Conservation (phyloP, 345 rosid genomes). For the Aegle marmelos region DNA sequence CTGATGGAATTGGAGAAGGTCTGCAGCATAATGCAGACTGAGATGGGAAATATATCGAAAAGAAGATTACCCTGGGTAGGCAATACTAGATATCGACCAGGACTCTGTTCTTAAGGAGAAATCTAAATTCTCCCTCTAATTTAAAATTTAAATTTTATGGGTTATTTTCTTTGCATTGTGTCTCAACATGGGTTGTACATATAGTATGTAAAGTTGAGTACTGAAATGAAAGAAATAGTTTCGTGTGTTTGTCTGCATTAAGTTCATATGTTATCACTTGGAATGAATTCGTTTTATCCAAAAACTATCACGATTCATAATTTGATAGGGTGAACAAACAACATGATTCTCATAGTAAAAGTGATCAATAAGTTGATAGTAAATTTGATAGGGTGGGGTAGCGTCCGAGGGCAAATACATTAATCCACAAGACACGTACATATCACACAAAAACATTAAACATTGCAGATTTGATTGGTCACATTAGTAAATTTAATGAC, state of each 20-base stretch:
- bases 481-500: background rate
- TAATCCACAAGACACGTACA: background rate
- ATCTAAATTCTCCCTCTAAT: background rate
- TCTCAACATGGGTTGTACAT: background rate
- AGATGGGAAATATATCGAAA: constrained; percentile 20
- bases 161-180: background rate
- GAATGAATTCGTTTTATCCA: background rate
- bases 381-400: background rate
- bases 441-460: background rate
- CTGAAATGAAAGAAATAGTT: background rate
- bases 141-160: background rate
- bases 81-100: constrained; percentile 31
- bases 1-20: constrained; percentile 26
- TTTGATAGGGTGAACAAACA: background rate
- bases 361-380: background rate
- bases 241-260: too few species aligned
- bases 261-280: background rate
- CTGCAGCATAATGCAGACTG: constrained; percentile 24
- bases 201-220: background rate
- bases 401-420: background rate
- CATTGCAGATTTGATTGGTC: background rate
- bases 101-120: constrained; percentile 33
- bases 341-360: background rate
- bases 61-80: constrained; percentile 19
- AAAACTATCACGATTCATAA: background rate